Evolutionary conservation across 352 stramenopile genomes (phyloP).

Genomic region (Phytophthora melonis): DNA sequence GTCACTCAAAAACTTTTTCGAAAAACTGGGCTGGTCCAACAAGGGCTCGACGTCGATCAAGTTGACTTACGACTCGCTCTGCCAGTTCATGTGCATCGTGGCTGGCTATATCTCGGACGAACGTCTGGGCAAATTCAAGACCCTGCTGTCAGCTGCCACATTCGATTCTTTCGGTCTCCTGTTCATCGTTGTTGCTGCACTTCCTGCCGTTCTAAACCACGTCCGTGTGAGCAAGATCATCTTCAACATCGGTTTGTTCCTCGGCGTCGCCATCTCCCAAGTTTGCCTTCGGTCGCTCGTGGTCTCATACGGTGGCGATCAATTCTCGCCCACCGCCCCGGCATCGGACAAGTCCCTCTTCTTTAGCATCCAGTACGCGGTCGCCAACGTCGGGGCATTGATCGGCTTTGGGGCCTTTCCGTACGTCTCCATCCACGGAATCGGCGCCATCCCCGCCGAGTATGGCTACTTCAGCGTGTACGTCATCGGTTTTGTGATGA

Average conservation of each 20-base stretch:
- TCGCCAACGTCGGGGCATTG: background rate
- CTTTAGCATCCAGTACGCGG: background rate
- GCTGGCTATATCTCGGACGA: conserved; percentile 65
- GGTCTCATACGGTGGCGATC: no score
- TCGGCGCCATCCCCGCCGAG: background rate
- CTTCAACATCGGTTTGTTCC: no score
- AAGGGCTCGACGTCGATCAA: conserved; percentile 22
- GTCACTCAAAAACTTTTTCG: conserved; percentile 66
- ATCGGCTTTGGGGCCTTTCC: background rate
- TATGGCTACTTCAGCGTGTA: background rate
- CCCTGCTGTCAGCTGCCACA: conserved; percentile 7
- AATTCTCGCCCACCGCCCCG: no score
- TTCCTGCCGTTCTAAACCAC: no score
- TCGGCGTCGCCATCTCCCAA: no score
- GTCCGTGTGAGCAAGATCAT: no score
- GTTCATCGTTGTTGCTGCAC: no score
- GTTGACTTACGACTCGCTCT: conserved; percentile 60
- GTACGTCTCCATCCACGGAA: background rate
- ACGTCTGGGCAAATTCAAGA: conserved; percentile 48
- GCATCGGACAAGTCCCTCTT: background rate
- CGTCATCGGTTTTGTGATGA: background rate
- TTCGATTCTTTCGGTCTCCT: no score
- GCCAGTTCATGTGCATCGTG: conserved; percentile 59
- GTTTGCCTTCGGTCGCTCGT: no score
- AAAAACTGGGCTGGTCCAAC: conserved; percentile 50